Base-by-base conservation (phyloP, 176 grass and related monocot species). In the Tuctoria greenei region DNA sequence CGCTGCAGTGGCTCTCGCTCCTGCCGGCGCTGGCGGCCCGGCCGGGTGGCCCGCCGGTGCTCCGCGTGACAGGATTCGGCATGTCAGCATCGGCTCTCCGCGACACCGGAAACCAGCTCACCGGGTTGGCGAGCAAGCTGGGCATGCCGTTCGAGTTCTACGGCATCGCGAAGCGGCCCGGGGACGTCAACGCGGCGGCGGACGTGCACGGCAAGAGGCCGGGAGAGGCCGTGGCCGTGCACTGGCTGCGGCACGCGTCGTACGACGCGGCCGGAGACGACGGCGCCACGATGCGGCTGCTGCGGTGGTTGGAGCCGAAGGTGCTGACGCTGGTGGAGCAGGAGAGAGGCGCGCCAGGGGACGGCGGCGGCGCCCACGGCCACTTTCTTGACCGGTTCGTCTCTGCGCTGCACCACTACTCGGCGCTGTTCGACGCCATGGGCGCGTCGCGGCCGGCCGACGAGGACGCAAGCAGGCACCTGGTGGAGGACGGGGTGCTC, bases 381-480 rank as follows among this genome's bases (percentile, higher is more conserved):
- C 42, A 70, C 16, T 92, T 92, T 45, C 72, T 89, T n/a, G 90
- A 81, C 63, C 75, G 90, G 9, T 93, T 93, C 67, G 80, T 89
- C 34, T 70, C 66, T 20, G 71, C 80, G 46, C 76, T 93, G 60
- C 86, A 84, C 66, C 78, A 89, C 80, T 93, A 86, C 83, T 86
- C 86, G 15, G 70, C 67, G 42, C 11, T 93, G 67, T 89, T 93
- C 76, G 86, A 93, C 61, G 64, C 83, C 6, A 0, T 93, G 76
- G 86, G 86, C 4, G 79, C 56, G 55, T 76, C 86, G 61, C 69
- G 76, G 71, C 62, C 81, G 67, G 52, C 27, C 45, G 66, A 25
- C 25, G 79, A 77, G 11, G 76, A 93, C 47, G 28, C 72, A 34
- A 81, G 79, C 80, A 85, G 90, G 86, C 90, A 89, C 61, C 60